Evolutionary conservation across 345 rosid genomes (phyloP).

Genomic region (Aethionema arabicum): DNA sequence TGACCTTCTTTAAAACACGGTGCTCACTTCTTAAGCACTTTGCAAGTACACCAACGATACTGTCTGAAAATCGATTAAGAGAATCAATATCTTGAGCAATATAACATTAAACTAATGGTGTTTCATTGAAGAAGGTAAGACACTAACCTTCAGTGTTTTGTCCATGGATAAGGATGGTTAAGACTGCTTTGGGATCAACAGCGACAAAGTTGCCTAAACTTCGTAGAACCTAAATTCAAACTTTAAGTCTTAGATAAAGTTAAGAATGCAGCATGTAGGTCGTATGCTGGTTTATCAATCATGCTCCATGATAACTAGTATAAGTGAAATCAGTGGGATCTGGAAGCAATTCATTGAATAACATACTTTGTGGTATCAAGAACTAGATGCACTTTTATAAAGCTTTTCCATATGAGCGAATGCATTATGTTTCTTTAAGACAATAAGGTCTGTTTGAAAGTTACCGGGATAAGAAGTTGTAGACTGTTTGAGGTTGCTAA

Average conservation of each 20-base stretch:
- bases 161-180: slow-evolving; percentile 57
- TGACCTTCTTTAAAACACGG: slow-evolving; percentile 89
- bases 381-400: slow-evolving; percentile 4
- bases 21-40: slow-evolving; percentile 93
- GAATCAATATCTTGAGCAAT: slow-evolving; percentile 24
- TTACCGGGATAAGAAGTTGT: slow-evolving; percentile 92
- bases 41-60: slow-evolving; percentile 57
- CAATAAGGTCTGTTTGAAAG: neutral
- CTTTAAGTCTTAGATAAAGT: slow-evolving; percentile 20
- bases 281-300: neutral
- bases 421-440: neutral
- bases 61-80: slow-evolving; percentile 46
- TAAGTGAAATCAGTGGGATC: slow-evolving; percentile 8
- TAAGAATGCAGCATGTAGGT: slow-evolving; percentile 12
- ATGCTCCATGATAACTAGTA: neutral
- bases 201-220: slow-evolving; percentile 93
- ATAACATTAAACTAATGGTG: slow-evolving; percentile 14
- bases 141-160: slow-evolving; percentile 65
- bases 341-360: slow-evolving; percentile 4
- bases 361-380: neutral
- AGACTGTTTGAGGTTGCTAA: slow-evolving; percentile 72
- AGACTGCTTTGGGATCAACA: slow-evolving; percentile 71
- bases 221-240: slow-evolving; percentile 61
- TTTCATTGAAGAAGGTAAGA: slow-evolving; percentile 25
- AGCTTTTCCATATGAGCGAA: no score